phyloP scores from a whole-genome alignment of 768 basidiomycete species.

The Boletus barrowsii region DNA sequence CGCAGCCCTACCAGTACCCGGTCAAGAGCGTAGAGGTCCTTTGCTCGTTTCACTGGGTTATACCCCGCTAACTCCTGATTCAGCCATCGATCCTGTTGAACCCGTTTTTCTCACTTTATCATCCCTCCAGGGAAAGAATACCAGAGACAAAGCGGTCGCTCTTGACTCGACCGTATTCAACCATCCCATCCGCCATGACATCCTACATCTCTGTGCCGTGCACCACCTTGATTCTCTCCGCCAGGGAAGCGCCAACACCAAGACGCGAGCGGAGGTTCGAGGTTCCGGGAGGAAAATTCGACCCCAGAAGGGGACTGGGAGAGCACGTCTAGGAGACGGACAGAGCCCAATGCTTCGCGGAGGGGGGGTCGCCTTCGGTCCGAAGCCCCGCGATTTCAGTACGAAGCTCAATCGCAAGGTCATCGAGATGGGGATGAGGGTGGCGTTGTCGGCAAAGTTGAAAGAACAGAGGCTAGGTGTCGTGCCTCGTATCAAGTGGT shows the following conservation, averaged over 20 bases:
- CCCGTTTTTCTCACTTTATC: constrained; percentile 66
- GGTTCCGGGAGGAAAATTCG: constrained; percentile 89
- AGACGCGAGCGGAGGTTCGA: constrained; percentile 85
- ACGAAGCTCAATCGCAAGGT: constrained; percentile 93
- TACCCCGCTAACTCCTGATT: constrained; percentile 3
- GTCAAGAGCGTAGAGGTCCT: constrained; percentile 17
- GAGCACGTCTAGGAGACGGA: constrained; percentile 84
- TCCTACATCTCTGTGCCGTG: constrained; percentile 88
- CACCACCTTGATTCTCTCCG: constrained; percentile 85
- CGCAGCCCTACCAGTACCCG: not conserved
- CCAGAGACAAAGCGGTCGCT: constrained; percentile 48
- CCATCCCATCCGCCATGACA: constrained; percentile 85
- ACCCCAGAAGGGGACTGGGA: constrained; percentile 88
- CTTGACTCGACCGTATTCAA: constrained; percentile 83
- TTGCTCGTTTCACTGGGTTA: constrained; percentile 4
- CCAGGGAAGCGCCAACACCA: constrained; percentile 90
- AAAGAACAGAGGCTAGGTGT: constrained; percentile 72
- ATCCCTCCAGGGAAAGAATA: constrained; percentile 45
- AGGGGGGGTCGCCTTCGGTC: constrained; percentile 91
- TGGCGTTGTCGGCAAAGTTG: constrained; percentile 82
- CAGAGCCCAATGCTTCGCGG: constrained; percentile 87
- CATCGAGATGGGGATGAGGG: constrained; percentile 87
- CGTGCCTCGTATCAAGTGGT: constrained; percentile 71
- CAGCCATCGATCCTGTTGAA: constrained; percentile 38
- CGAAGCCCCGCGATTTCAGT: constrained; percentile 87